Evolutionary conservation across 495 filamentous ascomycete genomes (phyloP).

Genomic region (Xylaria telfairii): DNA sequence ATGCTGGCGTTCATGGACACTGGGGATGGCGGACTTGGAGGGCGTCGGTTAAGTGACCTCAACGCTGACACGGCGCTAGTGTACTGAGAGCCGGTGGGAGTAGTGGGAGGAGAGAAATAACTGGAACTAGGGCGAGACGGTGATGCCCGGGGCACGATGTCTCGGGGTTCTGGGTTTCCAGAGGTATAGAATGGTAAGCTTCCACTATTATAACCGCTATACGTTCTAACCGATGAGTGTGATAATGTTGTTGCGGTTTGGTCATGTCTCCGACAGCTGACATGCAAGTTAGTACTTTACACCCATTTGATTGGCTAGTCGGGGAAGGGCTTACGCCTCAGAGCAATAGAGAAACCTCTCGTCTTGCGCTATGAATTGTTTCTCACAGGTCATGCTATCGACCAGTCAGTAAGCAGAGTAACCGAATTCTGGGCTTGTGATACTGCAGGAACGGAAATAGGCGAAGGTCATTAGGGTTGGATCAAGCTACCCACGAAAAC

Average conservation of each 20-base stretch:
- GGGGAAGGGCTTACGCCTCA: conserved; percentile 47
- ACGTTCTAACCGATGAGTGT: conserved; percentile 32
- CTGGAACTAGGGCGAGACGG: conserved; percentile 52
- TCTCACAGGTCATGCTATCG: conserved; percentile 59
- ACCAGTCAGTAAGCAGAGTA: conserved; percentile 30
- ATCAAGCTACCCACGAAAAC: conserved; percentile 31
- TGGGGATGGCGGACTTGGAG: conserved; percentile 55
- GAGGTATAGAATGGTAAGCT: conserved; percentile 45
- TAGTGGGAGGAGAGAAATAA: conserved; percentile 49
- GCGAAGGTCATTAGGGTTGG: background rate
- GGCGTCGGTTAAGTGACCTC: conserved; percentile 51
- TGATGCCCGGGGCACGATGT: conserved; percentile 59
- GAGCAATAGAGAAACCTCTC: conserved; percentile 57
- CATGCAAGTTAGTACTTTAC: conserved; percentile 26
- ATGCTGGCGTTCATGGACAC: conserved; percentile 39
- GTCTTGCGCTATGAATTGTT: conserved; percentile 53
- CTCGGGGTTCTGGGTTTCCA: conserved; percentile 50
- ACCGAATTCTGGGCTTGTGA: conserved; percentile 28
- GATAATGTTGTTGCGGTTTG: conserved; percentile 42
- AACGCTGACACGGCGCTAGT: conserved; percentile 52
- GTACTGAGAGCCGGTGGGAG: conserved; percentile 44
- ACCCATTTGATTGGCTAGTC: conserved; percentile 32
- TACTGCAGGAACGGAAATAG: conserved; percentile 50
- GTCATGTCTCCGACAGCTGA: conserved; percentile 54
- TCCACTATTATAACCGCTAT: conserved; percentile 31